Percentiles rank a stretch among this genome's conserved stretches.
These are phyloP conservation scores for Tephrocybe sp. DNA, from an alignment of 768 basidiomycete genomes.

Conservation along the genomic window DNA sequence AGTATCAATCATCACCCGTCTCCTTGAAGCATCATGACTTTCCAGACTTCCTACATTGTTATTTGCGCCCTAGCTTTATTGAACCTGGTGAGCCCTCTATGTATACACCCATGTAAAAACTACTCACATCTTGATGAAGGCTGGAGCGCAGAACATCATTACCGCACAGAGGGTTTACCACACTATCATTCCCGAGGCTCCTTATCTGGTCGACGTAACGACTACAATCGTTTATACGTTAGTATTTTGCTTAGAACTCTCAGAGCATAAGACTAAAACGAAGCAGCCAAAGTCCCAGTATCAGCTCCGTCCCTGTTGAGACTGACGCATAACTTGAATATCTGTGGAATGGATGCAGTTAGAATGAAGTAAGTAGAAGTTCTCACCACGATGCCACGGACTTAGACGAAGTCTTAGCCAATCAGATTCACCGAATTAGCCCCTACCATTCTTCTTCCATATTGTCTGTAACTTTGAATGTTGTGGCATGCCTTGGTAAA, in stretches of 20 bases:
- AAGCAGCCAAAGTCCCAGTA: neutral
- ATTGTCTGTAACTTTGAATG: neutral
- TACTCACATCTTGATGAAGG: constrained; percentile 27
- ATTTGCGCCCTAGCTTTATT: neutral
- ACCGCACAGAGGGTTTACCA: constrained; percentile 25
- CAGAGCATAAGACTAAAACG: neutral
- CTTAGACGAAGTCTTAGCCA: neutral
- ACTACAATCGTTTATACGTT: constrained; percentile 31
- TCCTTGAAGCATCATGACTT: neutral
- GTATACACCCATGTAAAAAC: constrained; percentile 19
- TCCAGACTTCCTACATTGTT: neutral
- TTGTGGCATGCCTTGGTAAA: neutral
- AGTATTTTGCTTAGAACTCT: constrained; percentile 12
- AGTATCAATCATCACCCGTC: neutral
- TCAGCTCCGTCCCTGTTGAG: neutral
- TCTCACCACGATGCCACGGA: neutral
- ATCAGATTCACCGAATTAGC: no score
- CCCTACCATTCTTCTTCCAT: neutral
- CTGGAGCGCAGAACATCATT: neutral
- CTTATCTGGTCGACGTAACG: constrained; percentile 28
- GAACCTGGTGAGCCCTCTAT: neutral
- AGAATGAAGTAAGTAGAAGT: neutral
- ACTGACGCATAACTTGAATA: neutral
- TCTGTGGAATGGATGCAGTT: neutral
- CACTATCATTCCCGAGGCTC: constrained; percentile 24